Evolutionary conservation across 768 basidiomycete species (phyloP).

Genomic region (Suillus subluteus): DNA sequence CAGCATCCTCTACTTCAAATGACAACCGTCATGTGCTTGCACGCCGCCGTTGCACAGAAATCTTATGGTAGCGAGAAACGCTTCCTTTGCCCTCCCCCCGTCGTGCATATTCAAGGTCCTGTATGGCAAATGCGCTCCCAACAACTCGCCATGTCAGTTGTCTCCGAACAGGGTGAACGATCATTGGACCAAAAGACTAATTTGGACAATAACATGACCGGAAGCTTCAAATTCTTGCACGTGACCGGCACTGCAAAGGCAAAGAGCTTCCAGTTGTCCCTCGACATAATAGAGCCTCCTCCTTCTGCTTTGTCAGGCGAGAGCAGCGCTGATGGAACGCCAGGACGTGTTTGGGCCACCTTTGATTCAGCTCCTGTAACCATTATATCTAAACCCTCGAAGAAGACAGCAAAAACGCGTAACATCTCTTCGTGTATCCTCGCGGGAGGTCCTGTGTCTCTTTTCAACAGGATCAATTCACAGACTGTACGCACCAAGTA

Average conservation of each 20-base stretch:
- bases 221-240: conserved; percentile 91
- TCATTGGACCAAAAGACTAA: conserved; percentile 85
- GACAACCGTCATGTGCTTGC: conserved; percentile 89
- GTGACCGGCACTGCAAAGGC: conserved; percentile 88
- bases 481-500: conserved; percentile 98
- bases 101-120: conserved; percentile 91
- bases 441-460: conserved; percentile 84
- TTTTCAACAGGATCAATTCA: conserved; percentile 96
- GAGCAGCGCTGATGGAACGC: conserved; percentile 32
- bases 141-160: conserved; percentile 83
- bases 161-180: conserved; percentile 81
- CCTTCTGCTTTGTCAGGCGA: conserved; percentile 50
- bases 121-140: conserved; percentile 83
- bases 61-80: conserved; percentile 96
- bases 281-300: conserved; percentile 82
- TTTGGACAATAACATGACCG: conserved; percentile 81
- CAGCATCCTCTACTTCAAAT: conserved; percentile 78
- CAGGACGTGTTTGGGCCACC: conserved; percentile 83
- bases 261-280: conserved; percentile 85
- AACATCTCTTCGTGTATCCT: conserved; percentile 90
- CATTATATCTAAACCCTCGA: conserved; percentile 96
- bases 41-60: conserved; percentile 94
- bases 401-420: conserved; percentile 96
- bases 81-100: conserved; percentile 90
- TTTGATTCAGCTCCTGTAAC: conserved; percentile 92